Base-by-base conservation (phyloP, 2,329 filamentous ascomycete species). In the Esteya vermicola region DNA sequence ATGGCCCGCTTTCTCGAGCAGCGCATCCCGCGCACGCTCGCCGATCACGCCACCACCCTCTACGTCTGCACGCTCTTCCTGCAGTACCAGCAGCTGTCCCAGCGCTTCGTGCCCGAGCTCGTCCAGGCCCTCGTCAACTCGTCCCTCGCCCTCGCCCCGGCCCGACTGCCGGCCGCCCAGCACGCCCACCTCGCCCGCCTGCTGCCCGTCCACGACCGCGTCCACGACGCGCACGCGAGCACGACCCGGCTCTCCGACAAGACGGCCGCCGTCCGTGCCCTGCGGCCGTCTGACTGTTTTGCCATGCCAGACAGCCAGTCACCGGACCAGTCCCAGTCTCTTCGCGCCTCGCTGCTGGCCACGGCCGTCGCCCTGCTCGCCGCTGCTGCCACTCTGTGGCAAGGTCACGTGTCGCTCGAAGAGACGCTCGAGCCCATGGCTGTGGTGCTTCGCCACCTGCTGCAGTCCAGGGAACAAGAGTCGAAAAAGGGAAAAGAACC, bases 101-200 rank as follows among this genome's bases (percentile, higher is more conserved):
- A 86, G 63, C 72, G 91, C 51, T 94, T 89, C 58, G 70, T 95
- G 35, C 91, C 91, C 0, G 91, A 98, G 59, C 70, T 88, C 25
- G 67, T 93, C 50, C 85, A 85, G 55, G 95, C 86, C 56, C 71
- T 75, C 21, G 61, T 85, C 33, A 86, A 89, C 56, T 81, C 80
- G 0, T 61, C 96, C 18, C 72, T 66, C 47, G 69, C 74, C 9
- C 63, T 89, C 22, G 69, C 75, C n/a, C 81, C 79, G 1, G 41
- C 13, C 19, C 10, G 26, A 33, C n/a, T 22, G 27, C 14, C 37
- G 33, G 7, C n/a, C 9, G 30, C 30, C 6, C 53, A 56, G 12
- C 60, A 63, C 20, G 54, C 60, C 40, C 58, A 59, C 23, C 55
- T 54, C 41, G 48, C 54, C 13, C 16, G 20, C 6, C 47, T 68